A percentile compares a stretch with the other conserved stretches of the same genome.
Conservation (phyloP, 1,284 basidiomycete genomes). For the Leccinum fuscescens region DNA sequence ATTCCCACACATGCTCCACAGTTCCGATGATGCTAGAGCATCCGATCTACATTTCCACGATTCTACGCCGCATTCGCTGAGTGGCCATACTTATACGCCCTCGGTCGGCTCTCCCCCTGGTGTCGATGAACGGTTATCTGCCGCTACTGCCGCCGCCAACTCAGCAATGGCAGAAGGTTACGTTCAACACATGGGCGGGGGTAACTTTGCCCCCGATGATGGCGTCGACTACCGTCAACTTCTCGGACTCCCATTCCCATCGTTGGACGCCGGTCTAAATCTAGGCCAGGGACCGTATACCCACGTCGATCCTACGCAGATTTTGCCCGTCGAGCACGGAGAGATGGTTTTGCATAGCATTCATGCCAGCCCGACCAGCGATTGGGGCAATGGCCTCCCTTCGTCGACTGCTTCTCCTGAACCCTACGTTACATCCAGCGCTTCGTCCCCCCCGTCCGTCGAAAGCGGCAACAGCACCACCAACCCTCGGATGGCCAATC, state of each 20-base stretch:
- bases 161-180: slow-evolving; percentile 68
- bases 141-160: slow-evolving; percentile 61
- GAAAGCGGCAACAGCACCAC: slow-evolving; percentile 43
- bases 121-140: slow-evolving; percentile 52
- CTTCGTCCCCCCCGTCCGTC: slow-evolving; percentile 66
- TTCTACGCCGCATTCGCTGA: slow-evolving; percentile 35
- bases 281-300: slow-evolving; percentile 61
- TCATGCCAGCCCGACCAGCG: slow-evolving; percentile 77
- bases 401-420: slow-evolving; percentile 77
- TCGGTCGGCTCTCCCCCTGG: slow-evolving; percentile 37
- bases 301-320: slow-evolving; percentile 86
- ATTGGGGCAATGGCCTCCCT: slow-evolving; percentile 69
- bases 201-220: slow-evolving; percentile 53
- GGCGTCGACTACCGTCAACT: slow-evolving; percentile 60
- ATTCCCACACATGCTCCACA: slow-evolving; percentile 35
- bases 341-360: slow-evolving; percentile 48
- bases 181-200: slow-evolving; percentile 53
- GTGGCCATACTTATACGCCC: slow-evolving; percentile 40
- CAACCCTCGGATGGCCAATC: slow-evolving; percentile 29
- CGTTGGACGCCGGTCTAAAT: slow-evolving; percentile 41
- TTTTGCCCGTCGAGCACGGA: slow-evolving; percentile 55
- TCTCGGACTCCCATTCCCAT: slow-evolving; percentile 61
- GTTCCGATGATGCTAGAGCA: slow-evolving; percentile 26
- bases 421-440: slow-evolving; percentile 62
- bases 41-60: slow-evolving; percentile 37